Base-by-base conservation (phyloP, 768 basidiomycete genomes). In the Auriscalpium orientale region DNA sequence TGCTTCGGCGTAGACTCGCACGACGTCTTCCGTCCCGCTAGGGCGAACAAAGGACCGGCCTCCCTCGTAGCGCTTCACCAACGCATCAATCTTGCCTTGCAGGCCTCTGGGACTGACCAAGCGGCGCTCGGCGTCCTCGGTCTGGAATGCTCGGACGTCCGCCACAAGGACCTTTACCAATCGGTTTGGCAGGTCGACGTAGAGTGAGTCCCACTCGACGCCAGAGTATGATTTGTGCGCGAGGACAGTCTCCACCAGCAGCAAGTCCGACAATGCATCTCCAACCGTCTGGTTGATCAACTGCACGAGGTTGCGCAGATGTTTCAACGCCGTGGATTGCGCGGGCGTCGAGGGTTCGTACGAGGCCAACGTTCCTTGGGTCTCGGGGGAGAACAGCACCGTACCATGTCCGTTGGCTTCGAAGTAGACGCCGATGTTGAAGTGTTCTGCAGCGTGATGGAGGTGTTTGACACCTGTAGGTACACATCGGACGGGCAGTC, bases 351-450 rank as follows among this genome's bases (percentile, higher is more conserved):
- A 80, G 2, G 95, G 87, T 61, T 88, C 76, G 65, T 90, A 75
- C 21, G 73, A 71, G 34, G 73, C 64, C 43, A 99, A 76, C 46
- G 69, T 79, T 21, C 81, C 74, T 55, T 86, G 78, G 4, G 92
- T 88, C 18, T 79, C 68, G 8, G 78, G 80, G 12, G 97, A 98
- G 74, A 99, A 98, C 54, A 98, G 71, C 48, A 98, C 92, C 3
- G 97, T 99, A 35, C 97, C 97, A 64, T 99, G 97, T 2, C 97
- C 97, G 68, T 99, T 99, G 36, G 97, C 97, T 70, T 99, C 97
- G 65, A 99, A 99, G 73, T 99, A 99, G 46, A 99, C 91, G n/a
- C 97, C 97, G 54, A 99, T 80, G 67, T 92, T 82, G 71, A 87
- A 98, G 64, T 85, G 82, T 64, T 95, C 91, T 11, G 97, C 97